Evolutionary conservation across 257 asterid species (phyloP).

Genomic region (Rubia yunnanensis): DNA sequence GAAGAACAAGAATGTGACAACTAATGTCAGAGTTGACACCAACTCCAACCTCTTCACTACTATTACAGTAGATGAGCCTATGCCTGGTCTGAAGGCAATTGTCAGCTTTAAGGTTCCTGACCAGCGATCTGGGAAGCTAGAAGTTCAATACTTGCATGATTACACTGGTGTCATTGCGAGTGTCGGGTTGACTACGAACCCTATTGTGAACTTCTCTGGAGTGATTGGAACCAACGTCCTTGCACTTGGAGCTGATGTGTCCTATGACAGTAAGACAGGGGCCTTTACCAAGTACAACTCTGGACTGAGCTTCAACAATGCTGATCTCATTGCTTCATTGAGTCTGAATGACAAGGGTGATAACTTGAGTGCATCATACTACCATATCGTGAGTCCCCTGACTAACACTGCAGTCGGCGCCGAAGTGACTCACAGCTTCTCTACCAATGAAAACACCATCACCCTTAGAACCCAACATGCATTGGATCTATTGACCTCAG

Average conservation of each 20-base stretch:
- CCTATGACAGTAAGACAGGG: constrained; percentile 40
- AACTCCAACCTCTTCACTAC: constrained; percentile 37
- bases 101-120: constrained; percentile 45
- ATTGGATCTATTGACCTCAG: constrained; percentile 40
- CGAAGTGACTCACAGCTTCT: constrained; percentile 39
- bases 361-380: constrained; percentile 36
- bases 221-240: constrained; percentile 29
- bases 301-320: constrained; percentile 37
- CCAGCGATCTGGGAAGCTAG: constrained; percentile 44
- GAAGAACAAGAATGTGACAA: constrained; percentile 40
- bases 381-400: constrained; percentile 39
- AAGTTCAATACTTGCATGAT: constrained; percentile 42
- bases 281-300: constrained; percentile 31
- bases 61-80: constrained; percentile 34
- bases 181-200: constrained; percentile 46
- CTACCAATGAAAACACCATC: constrained; percentile 32
- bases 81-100: constrained; percentile 42
- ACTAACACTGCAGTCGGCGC: constrained; percentile 42
- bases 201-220: constrained; percentile 39
- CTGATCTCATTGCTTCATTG: constrained; percentile 43
- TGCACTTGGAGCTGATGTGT: constrained; percentile 39
- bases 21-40: constrained; percentile 42
- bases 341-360: constrained; percentile 43
- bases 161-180: constrained; percentile 34
- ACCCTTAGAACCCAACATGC: constrained; percentile 40